These are phyloP conservation scores for Coniosporium apollinis DNA, from an alignment of 495 filamentous ascomycete species.

Conservation along the genomic window DNA sequence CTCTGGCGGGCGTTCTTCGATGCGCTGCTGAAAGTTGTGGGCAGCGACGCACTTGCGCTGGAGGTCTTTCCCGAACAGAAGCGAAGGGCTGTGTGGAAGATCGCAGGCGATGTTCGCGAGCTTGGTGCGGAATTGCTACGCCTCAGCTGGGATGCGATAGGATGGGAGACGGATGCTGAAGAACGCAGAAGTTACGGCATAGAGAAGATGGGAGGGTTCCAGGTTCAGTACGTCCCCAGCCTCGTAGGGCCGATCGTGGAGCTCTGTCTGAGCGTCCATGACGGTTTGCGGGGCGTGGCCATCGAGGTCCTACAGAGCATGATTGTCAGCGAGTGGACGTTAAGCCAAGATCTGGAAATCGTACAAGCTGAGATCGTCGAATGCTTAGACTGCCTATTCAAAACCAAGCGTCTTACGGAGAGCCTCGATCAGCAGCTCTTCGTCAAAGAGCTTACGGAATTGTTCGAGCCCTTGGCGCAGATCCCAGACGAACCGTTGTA, in stretches of 20 bases:
- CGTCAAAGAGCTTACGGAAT: slow-evolving; percentile 62
- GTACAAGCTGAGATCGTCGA: slow-evolving; percentile 97
- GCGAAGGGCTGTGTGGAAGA: slow-evolving; percentile 91
- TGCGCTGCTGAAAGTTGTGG: slow-evolving; percentile 74
- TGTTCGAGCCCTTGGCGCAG: slow-evolving; percentile 56
- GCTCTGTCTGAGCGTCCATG: slow-evolving; percentile 87
- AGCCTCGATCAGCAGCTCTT: slow-evolving; percentile 85
- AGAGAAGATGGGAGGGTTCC: slow-evolving; percentile 80
- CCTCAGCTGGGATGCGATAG: slow-evolving; percentile 85
- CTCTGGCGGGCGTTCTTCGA: slow-evolving; percentile 89
- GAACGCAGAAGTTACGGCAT: slow-evolving; percentile 58
- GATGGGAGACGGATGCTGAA: slow-evolving; percentile 79
- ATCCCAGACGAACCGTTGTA: slow-evolving; percentile 57
- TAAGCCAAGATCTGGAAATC: slow-evolving; percentile 79
- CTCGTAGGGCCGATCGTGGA: slow-evolving; percentile 85
- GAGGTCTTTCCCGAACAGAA: slow-evolving; percentile 98
- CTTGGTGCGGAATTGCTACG: slow-evolving; percentile 72
- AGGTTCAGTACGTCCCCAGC: slow-evolving; percentile 93
- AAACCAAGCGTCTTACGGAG: slow-evolving; percentile 71
- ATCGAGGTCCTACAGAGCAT: slow-evolving; percentile 90
- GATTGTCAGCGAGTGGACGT: slow-evolving; percentile 97
- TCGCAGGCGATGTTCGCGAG: slow-evolving; percentile 90
- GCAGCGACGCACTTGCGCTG: slow-evolving; percentile 71
- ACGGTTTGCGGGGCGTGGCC: slow-evolving; percentile 73
- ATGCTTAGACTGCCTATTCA: slow-evolving; percentile 82